Evolutionary conservation across 306 rosid genomes (phyloP).

Genomic region (Potentilla sterilis): DNA sequence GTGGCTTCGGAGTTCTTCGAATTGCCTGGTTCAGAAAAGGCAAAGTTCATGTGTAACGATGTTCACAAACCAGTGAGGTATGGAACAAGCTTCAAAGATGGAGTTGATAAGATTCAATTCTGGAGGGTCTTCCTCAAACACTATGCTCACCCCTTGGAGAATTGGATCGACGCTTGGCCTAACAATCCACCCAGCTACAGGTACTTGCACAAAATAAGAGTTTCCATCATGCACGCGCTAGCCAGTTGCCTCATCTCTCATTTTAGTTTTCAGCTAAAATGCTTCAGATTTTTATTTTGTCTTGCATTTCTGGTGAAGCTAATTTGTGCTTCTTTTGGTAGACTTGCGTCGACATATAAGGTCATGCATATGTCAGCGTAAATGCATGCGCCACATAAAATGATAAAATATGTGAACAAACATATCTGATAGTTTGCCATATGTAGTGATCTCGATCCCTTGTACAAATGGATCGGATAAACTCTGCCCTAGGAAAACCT

Average conservation of each 20-base stretch:
- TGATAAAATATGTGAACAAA: not conserved
- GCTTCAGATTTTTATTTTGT: not conserved
- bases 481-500: not conserved
- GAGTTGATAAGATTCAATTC: conserved; percentile 37
- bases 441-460: not conserved
- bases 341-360: not conserved
- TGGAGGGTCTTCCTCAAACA: conserved; percentile 65
- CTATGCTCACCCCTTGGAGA: conserved; percentile 48
- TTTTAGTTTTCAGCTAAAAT: not conserved
- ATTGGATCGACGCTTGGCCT: conserved; percentile 54
- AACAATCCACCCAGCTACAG: conserved; percentile 43
- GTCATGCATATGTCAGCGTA: not conserved
- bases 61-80: conserved; percentile 50
- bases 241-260: not conserved
- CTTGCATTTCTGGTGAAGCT: not conserved
- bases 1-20: conserved; percentile 39
- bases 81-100: conserved; percentile 49
- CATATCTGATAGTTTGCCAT: not conserved
- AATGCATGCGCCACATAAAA: not conserved
- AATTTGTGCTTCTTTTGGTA: not conserved
- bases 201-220: conserved; percentile 9
- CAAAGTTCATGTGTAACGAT: conserved; percentile 42
- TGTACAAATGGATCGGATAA: not conserved
- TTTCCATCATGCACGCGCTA: not conserved
- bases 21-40: conserved; percentile 40